These are phyloP conservation scores for Chaetothyriales sp. DNA, from an alignment of 2,329 filamentous ascomycete genomes.

Conservation along the genomic window DNA sequence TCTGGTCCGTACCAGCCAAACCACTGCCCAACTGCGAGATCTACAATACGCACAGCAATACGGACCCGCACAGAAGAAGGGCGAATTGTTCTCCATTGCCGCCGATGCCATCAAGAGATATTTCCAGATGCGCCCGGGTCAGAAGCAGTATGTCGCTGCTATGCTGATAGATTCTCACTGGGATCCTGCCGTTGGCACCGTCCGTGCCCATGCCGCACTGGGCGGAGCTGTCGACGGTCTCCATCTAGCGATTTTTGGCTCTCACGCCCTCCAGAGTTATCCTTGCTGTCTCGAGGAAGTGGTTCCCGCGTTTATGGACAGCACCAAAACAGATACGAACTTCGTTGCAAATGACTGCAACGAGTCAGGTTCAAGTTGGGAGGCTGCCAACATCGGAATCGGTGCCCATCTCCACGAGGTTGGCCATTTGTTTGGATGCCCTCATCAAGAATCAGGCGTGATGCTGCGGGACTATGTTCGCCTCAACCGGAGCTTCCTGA, in stretches of 20 bases:
- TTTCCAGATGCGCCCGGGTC: constrained; percentile 58
- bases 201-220: constrained; percentile 71
- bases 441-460: constrained; percentile 76
- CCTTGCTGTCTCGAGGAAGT: constrained; percentile 81
- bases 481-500: constrained; percentile 68
- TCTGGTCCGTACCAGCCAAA: constrained; percentile 67
- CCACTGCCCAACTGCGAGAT: constrained; percentile 66
- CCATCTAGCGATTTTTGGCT: constrained; percentile 79
- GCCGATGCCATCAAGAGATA: constrained; percentile 61
- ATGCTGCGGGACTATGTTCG: constrained; percentile 82
- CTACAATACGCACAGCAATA: constrained; percentile 68
- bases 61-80: constrained; percentile 49
- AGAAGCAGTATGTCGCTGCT: constrained; percentile 77
- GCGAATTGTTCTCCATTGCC: constrained; percentile 62
- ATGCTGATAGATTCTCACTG: constrained; percentile 79
- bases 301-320: constrained; percentile 74
- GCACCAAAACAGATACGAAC: constrained; percentile 69
- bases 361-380: constrained; percentile 82
- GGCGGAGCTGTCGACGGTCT: constrained; percentile 55
- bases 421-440: constrained; percentile 78
- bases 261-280: constrained; percentile 81
- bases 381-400: constrained; percentile 86
- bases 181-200: constrained; percentile 55
- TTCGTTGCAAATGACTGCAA: constrained; percentile 73
- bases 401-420: constrained; percentile 85